Conservation (phyloP, 1,284 basidiomycete species). For the Grifola frondosa region DNA sequence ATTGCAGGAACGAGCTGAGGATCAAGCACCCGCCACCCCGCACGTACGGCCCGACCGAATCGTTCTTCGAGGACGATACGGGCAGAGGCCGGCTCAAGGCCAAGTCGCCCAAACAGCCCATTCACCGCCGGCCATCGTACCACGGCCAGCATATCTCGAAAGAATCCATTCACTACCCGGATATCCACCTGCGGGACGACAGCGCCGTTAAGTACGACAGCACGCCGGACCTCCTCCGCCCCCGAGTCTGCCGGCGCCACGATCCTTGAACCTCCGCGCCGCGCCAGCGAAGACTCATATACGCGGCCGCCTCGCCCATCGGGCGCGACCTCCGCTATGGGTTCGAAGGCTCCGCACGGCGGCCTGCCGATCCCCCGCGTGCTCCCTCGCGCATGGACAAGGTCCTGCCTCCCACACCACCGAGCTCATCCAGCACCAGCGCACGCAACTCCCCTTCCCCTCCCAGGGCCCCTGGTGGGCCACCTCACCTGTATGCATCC, state of each 20-base stretch:
- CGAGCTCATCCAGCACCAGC: too few species aligned
- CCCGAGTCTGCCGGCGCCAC: slow-evolving; percentile 1
- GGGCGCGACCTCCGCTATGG: slow-evolving; percentile 5
- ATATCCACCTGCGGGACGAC: slow-evolving; percentile 3
- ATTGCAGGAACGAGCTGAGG: slow-evolving; percentile 5
- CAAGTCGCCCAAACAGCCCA: neutral
- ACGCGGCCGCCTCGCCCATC: neutral
- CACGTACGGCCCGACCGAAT: slow-evolving; percentile 1
- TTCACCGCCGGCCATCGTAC: slow-evolving; percentile 4
- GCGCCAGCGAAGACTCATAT: neutral
- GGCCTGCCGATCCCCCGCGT: too few species aligned
- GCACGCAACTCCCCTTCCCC: too few species aligned
- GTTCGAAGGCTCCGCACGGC: too few species aligned
- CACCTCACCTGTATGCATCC: too few species aligned
- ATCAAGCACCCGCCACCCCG: slow-evolving; percentile 1
- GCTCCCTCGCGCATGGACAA: too few species aligned
- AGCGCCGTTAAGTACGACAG: slow-evolving; percentile 1
- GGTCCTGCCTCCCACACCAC: too few species aligned
- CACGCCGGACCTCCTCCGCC: neutral
- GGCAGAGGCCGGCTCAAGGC: slow-evolving; percentile 4
- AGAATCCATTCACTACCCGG: slow-evolving; percentile 18
- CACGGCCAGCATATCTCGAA: slow-evolving; percentile 13
- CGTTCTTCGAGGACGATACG: slow-evolving; percentile 12
- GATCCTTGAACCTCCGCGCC: neutral
- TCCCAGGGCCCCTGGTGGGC: too few species aligned